A percentile compares a stretch with the other conserved stretches of the same genome.
Conservation (phyloP, 2,329 filamentous ascomycete genomes). For the Clarireedia homoeocarpa region DNA sequence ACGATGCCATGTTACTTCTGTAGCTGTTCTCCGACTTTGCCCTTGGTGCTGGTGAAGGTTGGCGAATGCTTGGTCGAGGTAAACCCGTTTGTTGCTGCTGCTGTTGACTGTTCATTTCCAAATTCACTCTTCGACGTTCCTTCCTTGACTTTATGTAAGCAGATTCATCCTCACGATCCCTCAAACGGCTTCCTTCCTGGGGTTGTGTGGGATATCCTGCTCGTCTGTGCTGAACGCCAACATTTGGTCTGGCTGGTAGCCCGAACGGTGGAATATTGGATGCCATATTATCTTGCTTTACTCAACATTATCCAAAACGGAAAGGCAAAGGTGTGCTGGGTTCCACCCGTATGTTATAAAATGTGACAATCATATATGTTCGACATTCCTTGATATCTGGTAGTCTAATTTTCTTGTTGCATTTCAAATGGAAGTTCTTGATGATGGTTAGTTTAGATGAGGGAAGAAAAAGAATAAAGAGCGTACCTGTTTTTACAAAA, state of each 20-base stretch:
- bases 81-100: slow-evolving; percentile 17
- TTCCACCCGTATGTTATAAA: slow-evolving; percentile 22
- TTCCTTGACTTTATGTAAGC: slow-evolving; percentile 28
- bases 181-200: slow-evolving; percentile 12
- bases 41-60: slow-evolving; percentile 16
- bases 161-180: slow-evolving; percentile 35
- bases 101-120: slow-evolving; percentile 11
- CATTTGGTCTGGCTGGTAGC: slow-evolving; percentile 34
- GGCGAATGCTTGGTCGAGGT: slow-evolving; percentile 19
- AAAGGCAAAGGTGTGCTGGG: background rate
- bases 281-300: slow-evolving; percentile 34
- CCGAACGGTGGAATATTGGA: slow-evolving; percentile 35
- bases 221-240: slow-evolving; percentile 30
- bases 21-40: slow-evolving; percentile 14
- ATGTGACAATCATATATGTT: slow-evolving; percentile 11
- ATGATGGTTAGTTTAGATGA: background rate
- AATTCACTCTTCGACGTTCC: slow-evolving; percentile 14
- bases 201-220: slow-evolving; percentile 19
- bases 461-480: background rate
- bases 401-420: background rate
- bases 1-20: slow-evolving; percentile 14
- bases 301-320: slow-evolving; percentile 15
- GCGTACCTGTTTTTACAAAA: background rate
- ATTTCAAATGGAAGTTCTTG: background rate
- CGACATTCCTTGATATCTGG: slow-evolving; percentile 18